Evolutionary conservation across 2,329 filamentous ascomycete species (phyloP).

Genomic region (Hymenoscyphus fructigenus): DNA sequence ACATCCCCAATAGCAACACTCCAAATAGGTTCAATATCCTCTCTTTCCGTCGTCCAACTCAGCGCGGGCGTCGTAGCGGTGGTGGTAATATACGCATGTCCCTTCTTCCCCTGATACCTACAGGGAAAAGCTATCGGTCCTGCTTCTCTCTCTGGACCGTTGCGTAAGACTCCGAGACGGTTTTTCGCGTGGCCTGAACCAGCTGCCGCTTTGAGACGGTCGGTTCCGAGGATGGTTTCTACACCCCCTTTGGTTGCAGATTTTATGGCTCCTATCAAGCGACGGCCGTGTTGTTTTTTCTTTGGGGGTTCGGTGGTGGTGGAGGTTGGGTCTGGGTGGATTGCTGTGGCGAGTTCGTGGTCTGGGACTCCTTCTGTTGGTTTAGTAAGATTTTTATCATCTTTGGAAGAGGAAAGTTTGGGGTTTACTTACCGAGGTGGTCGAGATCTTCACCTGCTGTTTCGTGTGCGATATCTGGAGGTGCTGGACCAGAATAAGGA

Average conservation of each 20-base stretch:
- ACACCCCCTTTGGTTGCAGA: constrained; percentile 66
- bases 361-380: constrained; percentile 30
- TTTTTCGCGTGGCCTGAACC: constrained; percentile 63
- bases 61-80: constrained; percentile 59
- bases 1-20: constrained; percentile 57
- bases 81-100: constrained; percentile 68
- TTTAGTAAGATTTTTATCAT: constrained; percentile 17
- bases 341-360: constrained; percentile 33
- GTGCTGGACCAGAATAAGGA: constrained; percentile 41
- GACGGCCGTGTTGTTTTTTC: constrained; percentile 33
- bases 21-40: constrained; percentile 59
- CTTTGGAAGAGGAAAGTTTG: background rate
- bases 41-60: constrained; percentile 43
- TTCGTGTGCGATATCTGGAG: constrained; percentile 41
- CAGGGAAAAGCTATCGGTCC: constrained; percentile 78
- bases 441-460: constrained; percentile 52
- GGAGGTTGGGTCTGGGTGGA: constrained; percentile 43
- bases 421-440: constrained; percentile 43
- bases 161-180: constrained; percentile 65
- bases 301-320: constrained; percentile 19
- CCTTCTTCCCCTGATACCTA: constrained; percentile 68
- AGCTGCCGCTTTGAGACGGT: constrained; percentile 59
- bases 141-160: constrained; percentile 45
- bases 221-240: constrained; percentile 69
- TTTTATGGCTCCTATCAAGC: constrained; percentile 62